phyloP scores from a whole-genome alignment of 805 yeast genomes.

The Pichia thaimueangensis region DNA sequence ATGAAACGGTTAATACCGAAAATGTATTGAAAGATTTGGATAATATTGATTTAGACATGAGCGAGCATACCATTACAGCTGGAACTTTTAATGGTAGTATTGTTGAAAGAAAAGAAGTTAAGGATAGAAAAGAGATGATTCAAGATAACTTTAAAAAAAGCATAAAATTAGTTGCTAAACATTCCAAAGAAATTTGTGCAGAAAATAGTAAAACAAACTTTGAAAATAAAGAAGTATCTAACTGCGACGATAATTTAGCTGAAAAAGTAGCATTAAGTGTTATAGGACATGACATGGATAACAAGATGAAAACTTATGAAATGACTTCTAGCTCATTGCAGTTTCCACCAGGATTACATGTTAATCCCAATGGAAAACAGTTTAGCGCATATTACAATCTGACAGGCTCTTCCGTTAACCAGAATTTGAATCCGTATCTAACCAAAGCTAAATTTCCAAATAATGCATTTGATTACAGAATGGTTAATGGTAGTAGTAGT shows the following conservation, averaged over 20 bases:
- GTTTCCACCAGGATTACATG: too few relatives aligned
- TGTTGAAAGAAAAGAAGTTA: not conserved
- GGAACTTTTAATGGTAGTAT: too few relatives aligned
- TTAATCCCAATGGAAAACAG: too few relatives aligned
- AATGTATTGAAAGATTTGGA: constrained; percentile 1
- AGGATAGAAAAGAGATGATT: not conserved
- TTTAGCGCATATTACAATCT: too few relatives aligned
- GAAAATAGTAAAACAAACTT: not conserved
- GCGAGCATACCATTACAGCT: not conserved
- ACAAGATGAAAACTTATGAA: not conserved
- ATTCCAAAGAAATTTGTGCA: not conserved
- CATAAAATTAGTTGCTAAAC: not conserved
- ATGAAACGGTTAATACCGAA: not conserved
- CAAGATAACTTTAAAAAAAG: not conserved
- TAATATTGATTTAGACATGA: not conserved
- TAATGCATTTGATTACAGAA: too few relatives aligned
- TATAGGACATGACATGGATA: not conserved
- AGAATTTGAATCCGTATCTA: too few relatives aligned
- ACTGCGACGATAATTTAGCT: not conserved
- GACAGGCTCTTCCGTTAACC: too few relatives aligned
- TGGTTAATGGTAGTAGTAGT: too few relatives aligned
- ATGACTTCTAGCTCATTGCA: too few relatives aligned
- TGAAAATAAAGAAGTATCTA: not conserved
- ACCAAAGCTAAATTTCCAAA: too few relatives aligned
- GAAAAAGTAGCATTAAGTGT: constrained; percentile 2